Base-by-base conservation (phyloP, 2,329 filamentous ascomycete species). In the Arachnopeziza araneosa region DNA sequence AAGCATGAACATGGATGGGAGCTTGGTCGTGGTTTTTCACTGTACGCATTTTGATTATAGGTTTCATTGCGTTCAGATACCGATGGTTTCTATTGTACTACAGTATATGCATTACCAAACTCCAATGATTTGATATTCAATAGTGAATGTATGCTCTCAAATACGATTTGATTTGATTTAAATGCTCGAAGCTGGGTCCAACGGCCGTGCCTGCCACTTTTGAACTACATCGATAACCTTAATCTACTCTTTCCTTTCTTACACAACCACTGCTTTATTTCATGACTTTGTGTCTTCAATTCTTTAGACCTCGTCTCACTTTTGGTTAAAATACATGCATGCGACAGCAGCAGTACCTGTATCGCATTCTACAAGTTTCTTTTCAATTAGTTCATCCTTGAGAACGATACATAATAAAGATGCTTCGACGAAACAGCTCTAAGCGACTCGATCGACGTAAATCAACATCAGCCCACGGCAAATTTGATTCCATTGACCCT, bases 381-480 rank as follows among this genome's bases (percentile, higher is more conserved):
- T 68, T 67, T 66, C 61, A 61, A 63, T 67, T 65, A 66, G 49
- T 62, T 63, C 59, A 30, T 30, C 66, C 58, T 54, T 58, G 54
- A 62, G 63, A 56, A 60, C 52, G 52, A 44, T 44, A 63, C 26
- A 66, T 66, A 60, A 44, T 30, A 24, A 64, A 61, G 36, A 72
- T 72, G 70, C 62, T 68, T 59, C 65, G 67, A 53, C 65, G 68
- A 56, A 81, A 79, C 61, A 83, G 77, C 67, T 77, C 69, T 66
- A 73, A 67, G 68, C 76, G 70, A 68, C 74, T 83, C 24, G 71
- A 74, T 66, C 79, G 78, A 64, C 81, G 79, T 69, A 85, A 82
- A 68, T 85, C 83, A 7, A 77, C 76, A n/a, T 81, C 81, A 36
- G 73, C 77, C 30, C 76, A 76, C 55, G 76, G 77, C 30, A 74